phyloP scores from a whole-genome alignment of 2,329 filamentous ascomycete genomes.

The Aspergillus transmontanensis region DNA sequence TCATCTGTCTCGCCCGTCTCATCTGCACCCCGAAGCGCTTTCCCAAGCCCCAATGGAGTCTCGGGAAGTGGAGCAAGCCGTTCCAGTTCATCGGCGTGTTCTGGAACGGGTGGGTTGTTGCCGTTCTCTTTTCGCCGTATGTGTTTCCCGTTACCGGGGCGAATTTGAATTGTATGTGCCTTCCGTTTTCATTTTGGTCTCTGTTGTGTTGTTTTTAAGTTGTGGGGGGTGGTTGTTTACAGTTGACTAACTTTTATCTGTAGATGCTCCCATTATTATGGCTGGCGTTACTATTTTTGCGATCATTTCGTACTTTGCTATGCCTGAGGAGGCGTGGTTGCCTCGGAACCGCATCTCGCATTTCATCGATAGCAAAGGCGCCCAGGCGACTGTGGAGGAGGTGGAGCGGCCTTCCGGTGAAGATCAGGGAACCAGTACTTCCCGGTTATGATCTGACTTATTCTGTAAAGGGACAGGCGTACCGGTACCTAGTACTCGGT shows the following conservation, averaged over 20 bases:
- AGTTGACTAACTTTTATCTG: not conserved
- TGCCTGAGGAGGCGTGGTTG: conserved; percentile 51
- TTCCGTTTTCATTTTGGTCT: not conserved
- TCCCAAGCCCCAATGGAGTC: conserved; percentile 51
- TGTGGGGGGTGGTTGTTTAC: not conserved
- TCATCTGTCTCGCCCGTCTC: conserved; percentile 54
- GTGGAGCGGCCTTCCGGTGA: conserved; percentile 9
- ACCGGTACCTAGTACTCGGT: too few species aligned
- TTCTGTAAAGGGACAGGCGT: not conserved
- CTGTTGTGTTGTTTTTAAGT: not conserved
- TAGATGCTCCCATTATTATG: conserved; percentile 57
- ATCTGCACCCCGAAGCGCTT: conserved; percentile 53
- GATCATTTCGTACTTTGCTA: conserved; percentile 52
- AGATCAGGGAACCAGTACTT: not conserved
- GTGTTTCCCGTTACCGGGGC: conserved; percentile 47
- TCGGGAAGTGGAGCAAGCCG: conserved; percentile 49
- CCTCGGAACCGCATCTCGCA: conserved; percentile 49
- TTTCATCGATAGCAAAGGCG: conserved; percentile 44
- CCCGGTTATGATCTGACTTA: not conserved
- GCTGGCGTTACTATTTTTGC: conserved; percentile 52
- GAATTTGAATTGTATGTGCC: conserved; percentile 47
- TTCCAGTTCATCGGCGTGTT: conserved; percentile 52
- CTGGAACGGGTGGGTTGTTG: conserved; percentile 56
- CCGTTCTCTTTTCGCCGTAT: conserved; percentile 52
- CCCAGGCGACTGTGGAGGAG: conserved; percentile 31